Percentiles rank a stretch among this genome's conserved stretches.
Conservation (phyloP, 352 stramenopile species). For the Phytopythium ostracodes region DNA sequence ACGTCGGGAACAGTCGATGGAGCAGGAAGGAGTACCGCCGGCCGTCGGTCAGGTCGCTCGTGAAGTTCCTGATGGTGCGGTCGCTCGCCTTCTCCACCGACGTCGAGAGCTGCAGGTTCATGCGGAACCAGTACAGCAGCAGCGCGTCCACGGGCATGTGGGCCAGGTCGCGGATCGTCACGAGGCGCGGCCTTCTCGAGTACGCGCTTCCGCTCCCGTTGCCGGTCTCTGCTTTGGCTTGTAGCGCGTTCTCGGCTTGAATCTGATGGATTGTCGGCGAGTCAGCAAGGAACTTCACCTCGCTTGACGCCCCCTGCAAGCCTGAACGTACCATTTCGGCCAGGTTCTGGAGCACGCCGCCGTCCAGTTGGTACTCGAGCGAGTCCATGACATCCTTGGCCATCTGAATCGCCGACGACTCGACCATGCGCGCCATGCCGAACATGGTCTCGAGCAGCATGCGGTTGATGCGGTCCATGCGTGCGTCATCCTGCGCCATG, state of each 20-base stretch:
- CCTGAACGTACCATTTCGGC: constrained; percentile 43
- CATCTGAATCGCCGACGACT: constrained; percentile 81
- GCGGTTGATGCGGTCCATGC: constrained; percentile 59
- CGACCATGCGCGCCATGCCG: constrained; percentile 82
- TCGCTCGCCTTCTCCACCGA: constrained; percentile 60
- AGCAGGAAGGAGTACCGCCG: constrained; percentile 64
- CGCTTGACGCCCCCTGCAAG: neutral
- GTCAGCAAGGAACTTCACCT: neutral
- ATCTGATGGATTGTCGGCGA: constrained; percentile 16
- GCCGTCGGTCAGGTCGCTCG: constrained; percentile 60
- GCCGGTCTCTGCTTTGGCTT: constrained; percentile 32
- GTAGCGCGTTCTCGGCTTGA: constrained; percentile 57
- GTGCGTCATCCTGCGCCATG: constrained; percentile 44
- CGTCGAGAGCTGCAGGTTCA: constrained; percentile 65
- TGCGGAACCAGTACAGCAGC: constrained; percentile 71
- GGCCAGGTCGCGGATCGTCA: constrained; percentile 57
- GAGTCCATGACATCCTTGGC: constrained; percentile 81
- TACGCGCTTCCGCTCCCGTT: neutral
- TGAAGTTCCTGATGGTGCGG: constrained; percentile 77
- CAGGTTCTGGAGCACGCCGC: constrained; percentile 50
- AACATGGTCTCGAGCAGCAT: constrained; percentile 83
- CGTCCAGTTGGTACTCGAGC: constrained; percentile 72
- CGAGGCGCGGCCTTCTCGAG: constrained; percentile 12
- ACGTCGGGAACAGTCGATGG: constrained; percentile 67
- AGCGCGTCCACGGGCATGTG: constrained; percentile 74